phyloP scores from a whole-genome alignment of 1,284 basidiomycete genomes.

The Pseudozyma hubeiensis region DNA sequence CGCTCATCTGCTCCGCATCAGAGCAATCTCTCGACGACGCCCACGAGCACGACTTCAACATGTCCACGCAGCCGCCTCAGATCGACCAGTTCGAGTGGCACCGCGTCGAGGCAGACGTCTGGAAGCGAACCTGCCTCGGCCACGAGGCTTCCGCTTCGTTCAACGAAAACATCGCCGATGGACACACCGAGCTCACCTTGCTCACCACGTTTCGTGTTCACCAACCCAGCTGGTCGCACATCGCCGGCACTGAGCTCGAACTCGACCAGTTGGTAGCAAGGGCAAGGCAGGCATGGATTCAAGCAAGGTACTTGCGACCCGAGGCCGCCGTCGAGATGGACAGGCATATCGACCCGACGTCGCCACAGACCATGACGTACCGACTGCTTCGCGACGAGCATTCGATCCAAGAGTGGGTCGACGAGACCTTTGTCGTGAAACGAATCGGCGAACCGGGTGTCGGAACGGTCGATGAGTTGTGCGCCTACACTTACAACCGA shows the following conservation, averaged over 20 bases:
- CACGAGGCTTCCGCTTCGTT: conserved; percentile 44
- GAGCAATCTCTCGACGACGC: conserved; percentile 12
- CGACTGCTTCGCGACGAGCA: conserved; percentile 21
- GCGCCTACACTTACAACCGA: conserved; percentile 26
- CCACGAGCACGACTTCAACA: conserved; percentile 6
- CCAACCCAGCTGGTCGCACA: conserved; percentile 14
- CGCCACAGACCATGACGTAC: conserved; percentile 24
- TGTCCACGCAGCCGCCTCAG: conserved; percentile 10
- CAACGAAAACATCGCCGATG: conserved; percentile 47
- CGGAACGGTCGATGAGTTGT: conserved; percentile 12
- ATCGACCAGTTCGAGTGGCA: conserved; percentile 25
- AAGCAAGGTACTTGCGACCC: conserved; percentile 25
- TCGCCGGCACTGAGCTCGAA: conserved; percentile 18
- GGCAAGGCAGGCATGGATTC: conserved; percentile 25
- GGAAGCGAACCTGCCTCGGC: conserved; percentile 35
- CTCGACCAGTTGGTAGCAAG: conserved; percentile 30
- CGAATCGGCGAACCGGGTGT: conserved; percentile 19
- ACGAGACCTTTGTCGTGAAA: conserved; percentile 34
- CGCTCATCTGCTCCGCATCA: conserved; percentile 4
- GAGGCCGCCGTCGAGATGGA: conserved; percentile 39
- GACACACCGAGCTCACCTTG: conserved; percentile 48
- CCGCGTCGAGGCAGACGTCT: conserved; percentile 14
- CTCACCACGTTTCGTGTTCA: conserved; percentile 11
- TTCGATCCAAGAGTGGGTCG: conserved; percentile 26
- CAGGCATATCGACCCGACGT: conserved; percentile 9